phyloP scores from a whole-genome alignment of 257 asterid genomes.

The Euphrasia confusa region DNA sequence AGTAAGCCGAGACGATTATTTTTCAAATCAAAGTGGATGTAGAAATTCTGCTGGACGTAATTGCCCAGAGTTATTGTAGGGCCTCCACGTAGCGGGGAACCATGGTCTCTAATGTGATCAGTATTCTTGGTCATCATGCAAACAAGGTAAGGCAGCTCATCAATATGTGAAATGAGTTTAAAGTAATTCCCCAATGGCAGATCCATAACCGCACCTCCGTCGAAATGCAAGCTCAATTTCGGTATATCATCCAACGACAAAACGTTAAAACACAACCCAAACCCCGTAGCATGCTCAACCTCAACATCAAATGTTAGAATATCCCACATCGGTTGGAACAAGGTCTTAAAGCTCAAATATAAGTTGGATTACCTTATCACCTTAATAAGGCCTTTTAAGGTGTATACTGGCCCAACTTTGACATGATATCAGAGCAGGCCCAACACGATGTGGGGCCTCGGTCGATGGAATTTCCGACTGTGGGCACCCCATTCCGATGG shows the following conservation, averaged over 20 bases:
- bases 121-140: constrained; percentile 32
- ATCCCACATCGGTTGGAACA: too few species aligned
- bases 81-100: too few species aligned
- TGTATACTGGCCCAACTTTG: too few species aligned
- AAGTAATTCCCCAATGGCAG: constrained; percentile 35
- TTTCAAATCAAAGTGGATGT: constrained; percentile 41
- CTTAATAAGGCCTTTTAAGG: too few species aligned
- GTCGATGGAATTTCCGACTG: too few species aligned
- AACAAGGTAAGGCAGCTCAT: constrained; percentile 19
- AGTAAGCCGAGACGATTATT: constrained; percentile 38
- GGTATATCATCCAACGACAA: constrained; percentile 27
- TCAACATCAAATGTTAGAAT: too few species aligned
- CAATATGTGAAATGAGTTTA: constrained; percentile 9
- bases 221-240: constrained; percentile 33
- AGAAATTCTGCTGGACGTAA: constrained; percentile 42
- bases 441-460: too few species aligned
- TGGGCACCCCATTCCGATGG: too few species aligned
- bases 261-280: constrained; percentile 42
- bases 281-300: constrained; percentile 25
- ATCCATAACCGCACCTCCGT: constrained; percentile 44
- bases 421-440: too few species aligned
- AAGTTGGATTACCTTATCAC: too few species aligned
- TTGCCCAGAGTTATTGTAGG: constrained; percentile 35
- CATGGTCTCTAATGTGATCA: too few species aligned
- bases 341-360: too few species aligned